These are phyloP conservation scores for Agaricus blazei DNA, from an alignment of 768 basidiomycete genomes.

Conservation along the genomic window DNA sequence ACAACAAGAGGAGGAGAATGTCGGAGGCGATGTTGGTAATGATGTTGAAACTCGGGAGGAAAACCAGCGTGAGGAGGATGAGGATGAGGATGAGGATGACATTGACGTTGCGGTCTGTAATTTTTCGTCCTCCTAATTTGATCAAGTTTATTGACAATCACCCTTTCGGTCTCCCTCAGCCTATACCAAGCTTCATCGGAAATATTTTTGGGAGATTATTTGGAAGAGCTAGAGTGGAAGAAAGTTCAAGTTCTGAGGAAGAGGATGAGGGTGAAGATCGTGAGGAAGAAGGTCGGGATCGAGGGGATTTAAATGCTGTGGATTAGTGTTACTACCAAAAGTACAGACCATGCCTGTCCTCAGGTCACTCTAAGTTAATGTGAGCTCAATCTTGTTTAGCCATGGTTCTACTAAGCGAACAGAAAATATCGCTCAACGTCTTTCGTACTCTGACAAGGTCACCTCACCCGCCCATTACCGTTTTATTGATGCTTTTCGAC, in stretches of 20 bases:
- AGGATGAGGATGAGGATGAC: slow-evolving; percentile 26
- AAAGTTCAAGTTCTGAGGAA: slow-evolving; percentile 39
- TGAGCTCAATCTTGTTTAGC: too few species aligned
- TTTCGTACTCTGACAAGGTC: too few species aligned
- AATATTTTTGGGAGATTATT: slow-evolving; percentile 59
- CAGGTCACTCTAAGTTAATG: too few species aligned
- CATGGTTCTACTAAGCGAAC: too few species aligned
- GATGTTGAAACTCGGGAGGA: slow-evolving; percentile 37
- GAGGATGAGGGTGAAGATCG: slow-evolving; percentile 17
- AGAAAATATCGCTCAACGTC: too few species aligned
- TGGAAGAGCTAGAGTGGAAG: slow-evolving; percentile 30
- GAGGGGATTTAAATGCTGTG: slow-evolving; percentile 6
- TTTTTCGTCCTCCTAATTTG: background rate
- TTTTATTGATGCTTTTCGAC: too few species aligned
- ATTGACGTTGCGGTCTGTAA: slow-evolving; percentile 42
- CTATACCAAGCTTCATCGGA: slow-evolving; percentile 54
- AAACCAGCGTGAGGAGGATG: slow-evolving; percentile 22
- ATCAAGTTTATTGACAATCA: background rate
- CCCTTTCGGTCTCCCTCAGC: slow-evolving; percentile 26
- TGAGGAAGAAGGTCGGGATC: background rate
- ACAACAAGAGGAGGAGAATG: slow-evolving; percentile 28
- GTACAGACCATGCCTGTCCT: too few species aligned
- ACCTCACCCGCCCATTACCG: too few species aligned
- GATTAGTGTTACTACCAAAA: background rate
- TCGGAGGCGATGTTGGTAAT: slow-evolving; percentile 37